Evolutionary conservation across 495 filamentous ascomycete species (phyloP), one percentile per base, ranked within the genome.

Genomic region (Podospora pseudoanserina): DNA sequence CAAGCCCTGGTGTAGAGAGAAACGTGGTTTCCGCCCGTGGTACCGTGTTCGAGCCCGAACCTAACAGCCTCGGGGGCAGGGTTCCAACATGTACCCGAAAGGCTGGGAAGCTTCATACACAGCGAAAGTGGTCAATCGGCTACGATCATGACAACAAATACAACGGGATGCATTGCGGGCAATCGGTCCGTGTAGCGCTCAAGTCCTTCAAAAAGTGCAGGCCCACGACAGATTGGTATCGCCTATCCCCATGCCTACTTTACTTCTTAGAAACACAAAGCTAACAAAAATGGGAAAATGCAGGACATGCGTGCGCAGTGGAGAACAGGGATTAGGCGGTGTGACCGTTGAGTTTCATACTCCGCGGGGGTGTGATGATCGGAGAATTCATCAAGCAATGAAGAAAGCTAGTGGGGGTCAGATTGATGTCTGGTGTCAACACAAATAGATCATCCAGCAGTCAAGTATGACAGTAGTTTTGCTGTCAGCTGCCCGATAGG

Each of bases 301-400:
- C 19, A 58, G 30, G 67, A 68, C 67, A 4, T 68, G 67, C 49
- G 67, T 68, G 28, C 7, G 3, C 5, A 49, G 18, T n/a, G 61
- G 61, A 5, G 16, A 39, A 34, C 30, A 39, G 61, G 30, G 61
- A 1, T 19, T n/a, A 1, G 67, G 61, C 23, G 30, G 53, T 9
- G 67, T 68, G 6, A 68, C 67, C 60, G 16, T 68, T 27, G 61
- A 68, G 67, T 65, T 68, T 27, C 67, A 68, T 30, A 68, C 67
- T 32, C 67, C 67, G 61, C 20, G 61, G 3, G 64, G 53, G 30
- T 68, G 67, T 32, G 28, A 56, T 34, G 67, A 68, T 60, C 15
- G 44, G 32, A 60, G 44, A 15, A 32, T 68, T n/a, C 19, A 63
- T 13, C 55, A 60, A 11, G 67, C 55, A 15, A 55, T 68, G 18